These are phyloP conservation scores for Eucalyptus caleyi DNA, from an alignment of 345 rosid species.

Conservation along the genomic window DNA sequence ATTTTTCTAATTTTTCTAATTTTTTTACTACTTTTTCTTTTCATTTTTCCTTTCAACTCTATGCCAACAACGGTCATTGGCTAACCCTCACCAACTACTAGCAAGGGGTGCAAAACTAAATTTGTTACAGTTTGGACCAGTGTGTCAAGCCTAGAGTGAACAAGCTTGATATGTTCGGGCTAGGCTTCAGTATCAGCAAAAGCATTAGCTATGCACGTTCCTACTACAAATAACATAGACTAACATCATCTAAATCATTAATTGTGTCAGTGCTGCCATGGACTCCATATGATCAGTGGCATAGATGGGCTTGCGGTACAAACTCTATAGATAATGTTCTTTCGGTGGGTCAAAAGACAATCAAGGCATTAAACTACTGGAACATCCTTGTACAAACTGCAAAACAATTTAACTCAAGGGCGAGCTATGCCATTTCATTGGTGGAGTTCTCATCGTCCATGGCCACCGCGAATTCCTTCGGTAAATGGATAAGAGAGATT, in stretches of 20 bases:
- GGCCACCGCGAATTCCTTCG: neutral
- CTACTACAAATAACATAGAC: neutral
- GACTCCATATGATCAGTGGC: neutral
- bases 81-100: too few relatives aligned
- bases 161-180: neutral
- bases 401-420: neutral
- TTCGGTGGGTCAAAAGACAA: neutral
- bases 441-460: neutral
- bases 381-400: neutral
- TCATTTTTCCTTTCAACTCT: neutral
- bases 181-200: neutral
- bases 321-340: too few relatives aligned
- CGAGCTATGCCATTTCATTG: neutral
- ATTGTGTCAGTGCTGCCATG: neutral
- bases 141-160: neutral
- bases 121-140: accelerated
- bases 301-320: neutral
- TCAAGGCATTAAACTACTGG: neutral
- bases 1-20: too few relatives aligned
- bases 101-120: neutral
- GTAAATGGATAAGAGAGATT: neutral
- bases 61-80: too few relatives aligned
- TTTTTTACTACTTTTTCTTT: too few relatives aligned
- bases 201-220: neutral
- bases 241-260: neutral